A percentile compares a stretch with the other conserved stretches of the same genome.
These are phyloP conservation scores for Meira miltonrushii DNA, from an alignment of 1,284 basidiomycete genomes.

Conservation along the genomic window DNA sequence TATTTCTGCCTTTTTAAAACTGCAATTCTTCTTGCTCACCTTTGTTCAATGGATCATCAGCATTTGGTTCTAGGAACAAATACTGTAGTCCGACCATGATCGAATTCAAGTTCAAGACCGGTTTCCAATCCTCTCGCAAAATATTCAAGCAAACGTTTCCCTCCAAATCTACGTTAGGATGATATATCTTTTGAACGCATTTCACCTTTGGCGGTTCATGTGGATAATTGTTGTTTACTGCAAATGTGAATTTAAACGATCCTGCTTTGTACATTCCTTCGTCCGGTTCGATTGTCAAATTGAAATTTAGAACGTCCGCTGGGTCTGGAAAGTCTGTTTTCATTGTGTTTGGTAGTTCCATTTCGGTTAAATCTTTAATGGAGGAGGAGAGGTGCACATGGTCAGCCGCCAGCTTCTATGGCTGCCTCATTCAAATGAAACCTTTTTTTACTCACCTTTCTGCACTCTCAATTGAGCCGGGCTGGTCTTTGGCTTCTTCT, in stretches of 20 bases:
- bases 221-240: constrained; percentile 95
- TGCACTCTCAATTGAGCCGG: constrained; percentile 96
- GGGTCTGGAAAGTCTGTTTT: constrained; percentile 87
- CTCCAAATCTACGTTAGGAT: constrained; percentile 95
- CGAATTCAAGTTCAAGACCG: constrained; percentile 90
- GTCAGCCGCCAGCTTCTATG: neutral
- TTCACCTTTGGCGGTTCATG: constrained; percentile 99
- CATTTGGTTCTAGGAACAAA: constrained; percentile 95
- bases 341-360: constrained; percentile 94
- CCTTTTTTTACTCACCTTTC: constrained; percentile 66
- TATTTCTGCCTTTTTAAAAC: neutral
- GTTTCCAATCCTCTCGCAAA: constrained; percentile 98
- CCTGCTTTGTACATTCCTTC: constrained; percentile 99
- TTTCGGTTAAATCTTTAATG: constrained; percentile 80
- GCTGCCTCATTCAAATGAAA: neutral
- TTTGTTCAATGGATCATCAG: constrained; percentile 97
- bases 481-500: constrained; percentile 67
- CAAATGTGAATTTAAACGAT: constrained; percentile 85
- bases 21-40: constrained; percentile 57
- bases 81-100: constrained; percentile 98
- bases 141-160: constrained; percentile 88
- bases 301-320: constrained; percentile 89
- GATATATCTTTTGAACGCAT: constrained; percentile 97
- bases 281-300: constrained; percentile 88
- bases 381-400: neutral